A percentile compares a stretch with the other conserved stretches of the same genome.
Conservation (phyloP, 352 stramenopile species). For the Paralagenidium karlingii region DNA sequence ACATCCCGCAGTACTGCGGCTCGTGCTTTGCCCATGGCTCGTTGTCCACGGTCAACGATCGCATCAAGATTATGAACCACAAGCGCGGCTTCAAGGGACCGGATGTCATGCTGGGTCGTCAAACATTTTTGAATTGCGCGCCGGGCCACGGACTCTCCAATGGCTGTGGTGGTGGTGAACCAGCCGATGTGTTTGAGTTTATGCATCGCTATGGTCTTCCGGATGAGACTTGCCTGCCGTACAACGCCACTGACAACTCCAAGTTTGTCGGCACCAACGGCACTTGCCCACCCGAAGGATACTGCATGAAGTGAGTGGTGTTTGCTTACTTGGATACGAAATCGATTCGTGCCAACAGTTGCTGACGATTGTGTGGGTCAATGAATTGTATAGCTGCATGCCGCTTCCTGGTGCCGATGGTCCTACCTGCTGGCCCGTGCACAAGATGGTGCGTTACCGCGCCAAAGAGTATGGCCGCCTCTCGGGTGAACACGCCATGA, state of each 20-base stretch:
- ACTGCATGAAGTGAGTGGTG: slow-evolving; percentile 70
- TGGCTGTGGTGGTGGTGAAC: slow-evolving; percentile 60
- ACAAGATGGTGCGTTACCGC: slow-evolving; percentile 66
- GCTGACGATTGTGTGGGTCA: too few species aligned
- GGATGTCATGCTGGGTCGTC: slow-evolving; percentile 66
- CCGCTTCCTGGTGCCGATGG: slow-evolving; percentile 53
- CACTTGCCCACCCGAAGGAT: slow-evolving; percentile 57
- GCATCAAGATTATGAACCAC: slow-evolving; percentile 71
- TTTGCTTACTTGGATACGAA: background rate
- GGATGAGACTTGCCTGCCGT: slow-evolving; percentile 68
- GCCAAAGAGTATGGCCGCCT: slow-evolving; percentile 59
- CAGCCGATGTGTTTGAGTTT: slow-evolving; percentile 68
- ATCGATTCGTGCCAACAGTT: background rate
- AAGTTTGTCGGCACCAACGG: slow-evolving; percentile 54
- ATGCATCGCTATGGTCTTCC: slow-evolving; percentile 58
- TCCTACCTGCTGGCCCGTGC: slow-evolving; percentile 58
- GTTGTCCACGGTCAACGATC: slow-evolving; percentile 61
- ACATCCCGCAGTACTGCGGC: slow-evolving; percentile 79
- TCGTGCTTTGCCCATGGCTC: slow-evolving; percentile 72
- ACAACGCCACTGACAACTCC: slow-evolving; percentile 73
- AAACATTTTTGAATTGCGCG: slow-evolving; percentile 76
- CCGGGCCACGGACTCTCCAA: slow-evolving; percentile 49
- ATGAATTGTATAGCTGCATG: slow-evolving; percentile 41
- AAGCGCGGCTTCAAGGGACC: slow-evolving; percentile 35
- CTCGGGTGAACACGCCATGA: slow-evolving; percentile 63